phyloP scores from a whole-genome alignment of 2,329 filamentous ascomycete genomes.

The Cladophialophora exuberans region DNA sequence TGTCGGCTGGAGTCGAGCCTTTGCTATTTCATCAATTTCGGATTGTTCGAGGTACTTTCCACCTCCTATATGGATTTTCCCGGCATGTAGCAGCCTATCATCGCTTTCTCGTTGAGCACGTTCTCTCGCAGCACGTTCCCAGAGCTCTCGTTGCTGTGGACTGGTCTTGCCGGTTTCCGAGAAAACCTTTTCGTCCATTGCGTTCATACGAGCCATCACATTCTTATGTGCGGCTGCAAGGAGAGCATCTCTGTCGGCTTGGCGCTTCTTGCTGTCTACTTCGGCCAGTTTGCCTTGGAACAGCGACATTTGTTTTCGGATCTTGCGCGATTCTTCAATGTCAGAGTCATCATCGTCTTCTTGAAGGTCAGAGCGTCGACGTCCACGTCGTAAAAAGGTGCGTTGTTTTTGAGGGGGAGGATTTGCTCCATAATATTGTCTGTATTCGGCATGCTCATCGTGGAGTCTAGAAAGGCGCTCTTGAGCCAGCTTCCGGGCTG shows the following conservation, averaged over 20 bases:
- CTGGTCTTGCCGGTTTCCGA: conserved; percentile 73
- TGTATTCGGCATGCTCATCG: conserved; percentile 68
- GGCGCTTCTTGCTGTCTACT: conserved; percentile 73
- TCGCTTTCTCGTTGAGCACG: conserved; percentile 69
- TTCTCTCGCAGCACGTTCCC: conserved; percentile 76
- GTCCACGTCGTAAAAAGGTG: conserved; percentile 59
- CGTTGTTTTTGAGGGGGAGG: conserved; percentile 54
- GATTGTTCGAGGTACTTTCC: conserved; percentile 78
- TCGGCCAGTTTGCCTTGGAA: conserved; percentile 70
- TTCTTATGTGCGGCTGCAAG: conserved; percentile 82
- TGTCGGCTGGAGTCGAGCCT: conserved; percentile 76
- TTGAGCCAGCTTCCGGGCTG: conserved; percentile 82
- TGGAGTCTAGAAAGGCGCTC: conserved; percentile 81
- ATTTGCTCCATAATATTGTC: conserved; percentile 74
- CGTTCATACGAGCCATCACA: conserved; percentile 75
- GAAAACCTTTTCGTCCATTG: conserved; percentile 81
- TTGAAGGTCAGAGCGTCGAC: conserved; percentile 62
- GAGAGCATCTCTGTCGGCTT: conserved; percentile 73
- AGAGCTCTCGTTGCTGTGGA: conserved; percentile 70
- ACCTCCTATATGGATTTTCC: conserved; percentile 72
- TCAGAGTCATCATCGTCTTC: conserved; percentile 63
- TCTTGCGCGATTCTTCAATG: conserved; percentile 69
- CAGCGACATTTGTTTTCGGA: conserved; percentile 77
- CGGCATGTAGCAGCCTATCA: conserved; percentile 59
- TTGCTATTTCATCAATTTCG: conserved; percentile 79